Evolutionary conservation across 1,284 basidiomycete genomes (phyloP).

Genomic region (Ceratobasidium sp.): DNA sequence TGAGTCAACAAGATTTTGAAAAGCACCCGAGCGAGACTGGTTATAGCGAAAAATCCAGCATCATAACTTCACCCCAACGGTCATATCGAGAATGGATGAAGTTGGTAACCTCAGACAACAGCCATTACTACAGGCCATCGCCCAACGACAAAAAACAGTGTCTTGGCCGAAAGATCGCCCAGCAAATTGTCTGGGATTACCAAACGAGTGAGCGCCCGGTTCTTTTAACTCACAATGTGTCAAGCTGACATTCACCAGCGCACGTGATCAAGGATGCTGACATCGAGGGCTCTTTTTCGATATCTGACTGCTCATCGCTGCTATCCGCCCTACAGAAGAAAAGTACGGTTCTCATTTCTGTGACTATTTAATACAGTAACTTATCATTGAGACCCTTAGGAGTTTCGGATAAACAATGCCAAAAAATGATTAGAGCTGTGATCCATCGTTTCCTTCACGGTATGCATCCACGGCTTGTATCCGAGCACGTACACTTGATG

Average conservation of each 20-base stretch:
- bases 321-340: constrained; percentile 38
- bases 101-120: constrained; percentile 1
- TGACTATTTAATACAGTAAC: too few relatives aligned
- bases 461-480: neutral
- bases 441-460: constrained; percentile 30
- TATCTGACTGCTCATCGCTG: constrained; percentile 28
- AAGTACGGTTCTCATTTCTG: neutral
- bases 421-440: constrained; percentile 34
- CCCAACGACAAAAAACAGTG: constrained; percentile 18
- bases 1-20: neutral
- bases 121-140: constrained; percentile 31
- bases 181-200: constrained; percentile 40
- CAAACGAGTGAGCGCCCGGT: neutral
- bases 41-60: neutral
- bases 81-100: constrained; percentile 20
- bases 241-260: neutral
- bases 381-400: neutral
- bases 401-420: constrained; percentile 40
- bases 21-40: neutral
- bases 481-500: neutral
- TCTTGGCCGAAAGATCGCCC: constrained; percentile 38
- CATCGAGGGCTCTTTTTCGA: constrained; percentile 25
- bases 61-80: neutral
- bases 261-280: constrained; percentile 19
- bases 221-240: neutral